Conservation (phyloP, 2,329 filamentous ascomycete genomes). For the Lizonia empirigonia region DNA sequence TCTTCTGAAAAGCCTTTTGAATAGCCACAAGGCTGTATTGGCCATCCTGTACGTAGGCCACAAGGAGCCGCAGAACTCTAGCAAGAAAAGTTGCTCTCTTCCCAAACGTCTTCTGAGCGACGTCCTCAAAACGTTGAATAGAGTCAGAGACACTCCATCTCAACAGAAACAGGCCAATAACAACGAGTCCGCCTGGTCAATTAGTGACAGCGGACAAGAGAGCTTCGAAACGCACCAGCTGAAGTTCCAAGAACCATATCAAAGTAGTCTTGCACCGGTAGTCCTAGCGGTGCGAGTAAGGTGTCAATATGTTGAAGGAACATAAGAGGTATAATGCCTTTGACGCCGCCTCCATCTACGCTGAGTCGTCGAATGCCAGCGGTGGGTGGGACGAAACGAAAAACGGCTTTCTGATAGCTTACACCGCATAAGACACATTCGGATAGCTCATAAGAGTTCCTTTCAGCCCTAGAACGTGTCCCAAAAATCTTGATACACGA, state of each 20-base stretch:
- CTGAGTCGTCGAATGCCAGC: conserved; percentile 21
- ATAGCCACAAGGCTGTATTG: conserved; percentile 32
- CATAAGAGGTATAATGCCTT: conserved; percentile 20
- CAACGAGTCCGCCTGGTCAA: not conserved
- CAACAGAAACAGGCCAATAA: not conserved
- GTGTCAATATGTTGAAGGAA: conserved; percentile 20
- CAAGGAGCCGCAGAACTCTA: conserved; percentile 21
- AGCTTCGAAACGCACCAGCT: not conserved
- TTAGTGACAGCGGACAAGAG: not conserved
- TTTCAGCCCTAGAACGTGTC: conserved; percentile 6
- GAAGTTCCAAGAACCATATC: not conserved
- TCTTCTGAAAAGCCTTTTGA: conserved; percentile 29
- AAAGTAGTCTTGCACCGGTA: not conserved
- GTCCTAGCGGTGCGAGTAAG: conserved; percentile 4
- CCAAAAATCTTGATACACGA: conserved; percentile 16
- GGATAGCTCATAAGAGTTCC: conserved; percentile 12
- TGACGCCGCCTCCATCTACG: conserved; percentile 21
- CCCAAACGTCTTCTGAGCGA: not conserved
- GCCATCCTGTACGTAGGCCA: conserved; percentile 32
- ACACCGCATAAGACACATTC: conserved; percentile 19
- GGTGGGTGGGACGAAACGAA: conserved; percentile 18
- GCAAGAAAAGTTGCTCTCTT: conserved; percentile 8
- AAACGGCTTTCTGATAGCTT: conserved; percentile 5
- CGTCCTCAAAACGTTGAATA: not conserved
- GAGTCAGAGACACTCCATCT: not conserved